Percentiles rank a stretch among this genome's conserved stretches.
Evolutionary conservation across 352 stramenopile species (phyloP).

Genomic region (Phytophthora fragariae): DNA sequence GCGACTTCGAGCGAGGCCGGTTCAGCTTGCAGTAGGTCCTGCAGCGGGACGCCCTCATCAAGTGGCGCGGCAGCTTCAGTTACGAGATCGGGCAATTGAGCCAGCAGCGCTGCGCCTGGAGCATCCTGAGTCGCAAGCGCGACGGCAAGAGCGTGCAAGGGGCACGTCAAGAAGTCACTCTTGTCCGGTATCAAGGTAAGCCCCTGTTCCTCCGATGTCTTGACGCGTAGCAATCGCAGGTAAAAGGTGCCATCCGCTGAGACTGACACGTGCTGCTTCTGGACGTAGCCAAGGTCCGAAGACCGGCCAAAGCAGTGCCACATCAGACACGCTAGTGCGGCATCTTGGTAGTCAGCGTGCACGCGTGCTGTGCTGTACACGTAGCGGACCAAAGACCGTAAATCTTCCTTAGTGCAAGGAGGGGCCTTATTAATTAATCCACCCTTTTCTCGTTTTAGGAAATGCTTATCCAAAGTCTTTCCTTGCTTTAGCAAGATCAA

Average conservation of each 20-base stretch:
- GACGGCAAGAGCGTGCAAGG: slow-evolving; percentile 23
- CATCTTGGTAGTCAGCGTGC: slow-evolving; percentile 37
- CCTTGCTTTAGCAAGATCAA: slow-evolving; percentile 1
- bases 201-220: slow-evolving; percentile 35
- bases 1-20: not conserved
- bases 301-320: slow-evolving; percentile 45
- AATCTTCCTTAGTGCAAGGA: slow-evolving; percentile 5
- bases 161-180: slow-evolving; percentile 26
- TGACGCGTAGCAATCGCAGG: slow-evolving; percentile 37
- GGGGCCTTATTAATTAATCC: slow-evolving; percentile 36
- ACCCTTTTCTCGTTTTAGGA: slow-evolving; percentile 16
- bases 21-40: too few relatives aligned
- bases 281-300: slow-evolving; percentile 29
- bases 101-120: slow-evolving; percentile 5
- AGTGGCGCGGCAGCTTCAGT: not conserved
- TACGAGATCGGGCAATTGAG: slow-evolving; percentile 11
- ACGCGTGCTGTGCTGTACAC: not conserved
- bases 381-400: slow-evolving; percentile 17
- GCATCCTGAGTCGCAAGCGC: slow-evolving; percentile 26
- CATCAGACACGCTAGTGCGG: slow-evolving; percentile 32
- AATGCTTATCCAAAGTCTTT: slow-evolving; percentile 11
- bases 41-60: too few relatives aligned
- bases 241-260: slow-evolving; percentile 31
- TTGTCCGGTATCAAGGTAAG: slow-evolving; percentile 38
- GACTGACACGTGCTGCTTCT: slow-evolving; percentile 34